phyloP scores from a whole-genome alignment of 805 yeast species.

The Ogataea paraovalis region DNA sequence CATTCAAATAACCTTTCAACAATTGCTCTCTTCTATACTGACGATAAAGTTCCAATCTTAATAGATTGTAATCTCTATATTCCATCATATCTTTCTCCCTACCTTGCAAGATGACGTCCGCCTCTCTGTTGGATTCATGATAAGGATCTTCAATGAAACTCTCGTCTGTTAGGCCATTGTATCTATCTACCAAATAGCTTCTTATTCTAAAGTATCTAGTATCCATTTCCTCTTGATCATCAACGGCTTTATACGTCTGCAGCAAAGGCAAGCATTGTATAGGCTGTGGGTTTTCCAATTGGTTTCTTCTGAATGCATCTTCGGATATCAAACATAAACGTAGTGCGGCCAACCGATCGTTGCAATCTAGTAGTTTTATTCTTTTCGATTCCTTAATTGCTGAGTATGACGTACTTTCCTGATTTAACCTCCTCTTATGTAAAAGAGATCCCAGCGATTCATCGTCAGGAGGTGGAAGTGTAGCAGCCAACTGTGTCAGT shows the following conservation, averaged over 20 bases:
- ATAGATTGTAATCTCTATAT: constrained; percentile 30
- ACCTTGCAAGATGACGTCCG: constrained; percentile 12
- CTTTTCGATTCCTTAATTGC: background rate
- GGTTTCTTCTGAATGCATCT: constrained; percentile 3
- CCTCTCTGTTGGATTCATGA: constrained; percentile 3
- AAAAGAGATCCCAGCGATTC: background rate
- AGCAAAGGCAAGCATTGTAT: constrained; percentile 3
- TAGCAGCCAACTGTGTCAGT: no score
- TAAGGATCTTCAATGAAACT: constrained; percentile 12
- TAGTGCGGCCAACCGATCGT: constrained; percentile 15
- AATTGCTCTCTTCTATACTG: constrained; percentile 25
- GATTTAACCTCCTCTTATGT: background rate
- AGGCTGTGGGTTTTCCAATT: background rate
- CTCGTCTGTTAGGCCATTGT: constrained; percentile 9
- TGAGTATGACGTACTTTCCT: background rate
- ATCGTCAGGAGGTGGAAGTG: background rate
- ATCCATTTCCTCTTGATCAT: constrained; percentile 3
- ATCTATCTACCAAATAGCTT: constrained; percentile 7
- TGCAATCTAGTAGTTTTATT: background rate
- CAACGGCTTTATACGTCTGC: background rate
- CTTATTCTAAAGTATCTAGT: constrained; percentile 8
- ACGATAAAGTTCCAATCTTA: constrained; percentile 23
- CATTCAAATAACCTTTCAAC: constrained; percentile 22
- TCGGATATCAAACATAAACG: constrained; percentile 15
- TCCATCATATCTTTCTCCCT: constrained; percentile 32